Evolutionary conservation across 352 stramenopile species (phyloP).

Genomic region (Plasmopara muralis): DNA sequence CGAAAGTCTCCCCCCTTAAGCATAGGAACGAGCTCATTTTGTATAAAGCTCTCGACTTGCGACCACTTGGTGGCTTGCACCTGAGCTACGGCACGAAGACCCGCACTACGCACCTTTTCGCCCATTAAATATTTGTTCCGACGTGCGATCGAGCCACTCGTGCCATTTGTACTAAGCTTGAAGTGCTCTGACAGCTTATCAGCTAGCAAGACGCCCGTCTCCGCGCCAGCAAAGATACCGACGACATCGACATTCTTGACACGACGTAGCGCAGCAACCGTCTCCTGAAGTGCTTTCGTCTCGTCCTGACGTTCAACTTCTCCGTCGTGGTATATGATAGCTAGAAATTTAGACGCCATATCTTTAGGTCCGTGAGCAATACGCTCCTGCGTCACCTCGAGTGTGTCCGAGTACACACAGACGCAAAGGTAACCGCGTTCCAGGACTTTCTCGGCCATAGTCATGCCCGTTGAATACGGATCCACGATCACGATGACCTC

Average conservation of each 20-base stretch:
- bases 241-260: constrained; percentile 49
- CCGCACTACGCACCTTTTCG: constrained; percentile 68
- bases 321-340: constrained; percentile 70
- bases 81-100: constrained; percentile 76
- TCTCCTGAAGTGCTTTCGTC: constrained; percentile 28
- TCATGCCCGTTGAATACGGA: constrained; percentile 92
- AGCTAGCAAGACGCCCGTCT: constrained; percentile 90
- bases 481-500: constrained; percentile 91
- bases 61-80: constrained; percentile 70
- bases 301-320: constrained; percentile 24
- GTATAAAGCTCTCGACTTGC: constrained; percentile 78
- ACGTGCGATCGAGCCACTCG: constrained; percentile 63
- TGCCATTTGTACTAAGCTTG: constrained; percentile 82
- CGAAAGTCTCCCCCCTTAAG: constrained; percentile 34
- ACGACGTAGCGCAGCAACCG: constrained; percentile 27
- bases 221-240: constrained; percentile 86
- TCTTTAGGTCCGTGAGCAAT: constrained; percentile 57
- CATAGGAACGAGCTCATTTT: constrained; percentile 38
- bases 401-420: constrained; percentile 73
- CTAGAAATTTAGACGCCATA: constrained; percentile 44
- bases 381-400: constrained; percentile 64
- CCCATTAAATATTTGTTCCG: constrained; percentile 89
- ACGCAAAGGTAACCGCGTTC: constrained; percentile 80
- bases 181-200: constrained; percentile 88
- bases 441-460: constrained; percentile 85